Evolutionary conservation across 495 filamentous ascomycete species (phyloP).

Genomic region (Ramalina intermedia): DNA sequence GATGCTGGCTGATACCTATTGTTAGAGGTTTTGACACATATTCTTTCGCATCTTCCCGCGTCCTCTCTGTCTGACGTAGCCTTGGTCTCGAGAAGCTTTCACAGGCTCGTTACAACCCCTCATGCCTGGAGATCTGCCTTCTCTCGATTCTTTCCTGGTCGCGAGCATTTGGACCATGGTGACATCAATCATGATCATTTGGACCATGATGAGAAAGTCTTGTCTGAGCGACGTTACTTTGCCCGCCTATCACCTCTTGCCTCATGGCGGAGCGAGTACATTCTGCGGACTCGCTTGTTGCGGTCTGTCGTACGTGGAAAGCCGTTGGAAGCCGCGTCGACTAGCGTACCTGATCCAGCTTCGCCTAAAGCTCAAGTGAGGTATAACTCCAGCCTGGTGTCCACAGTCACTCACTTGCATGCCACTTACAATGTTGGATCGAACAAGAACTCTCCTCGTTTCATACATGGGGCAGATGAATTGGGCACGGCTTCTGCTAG

Average conservation of each 20-base stretch:
- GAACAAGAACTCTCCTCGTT: constrained; percentile 55
- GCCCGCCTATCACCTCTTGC: constrained; percentile 62
- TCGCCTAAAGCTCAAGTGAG: constrained; percentile 50
- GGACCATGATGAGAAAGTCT: constrained; percentile 32
- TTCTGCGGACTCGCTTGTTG: constrained; percentile 69
- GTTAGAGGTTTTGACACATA: constrained; percentile 78
- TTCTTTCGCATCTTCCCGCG: constrained; percentile 77
- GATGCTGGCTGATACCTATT: constrained; percentile 16
- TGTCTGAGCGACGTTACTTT: constrained; percentile 59
- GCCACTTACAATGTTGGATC: constrained; percentile 46
- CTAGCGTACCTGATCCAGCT: constrained; percentile 32
- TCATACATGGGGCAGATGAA: constrained; percentile 70
- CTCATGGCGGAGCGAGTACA: constrained; percentile 89
- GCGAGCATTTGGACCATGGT: constrained; percentile 30
- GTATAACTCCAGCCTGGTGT: constrained; percentile 66
- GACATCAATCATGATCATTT: constrained; percentile 12
- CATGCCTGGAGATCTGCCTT: constrained; percentile 89
- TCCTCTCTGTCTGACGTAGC: constrained; percentile 61
- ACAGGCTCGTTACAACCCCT: constrained; percentile 67
- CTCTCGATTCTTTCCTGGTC: constrained; percentile 71
- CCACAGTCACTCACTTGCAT: constrained; percentile 61
- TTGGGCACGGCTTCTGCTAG: constrained; percentile 57
- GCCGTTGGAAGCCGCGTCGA: constrained; percentile 40
- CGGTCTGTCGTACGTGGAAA: constrained; percentile 68
- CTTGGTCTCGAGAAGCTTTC: constrained; percentile 72